phyloP scores from a whole-genome alignment of 106 monocot genomes.

The Allium sativum region DNA sequence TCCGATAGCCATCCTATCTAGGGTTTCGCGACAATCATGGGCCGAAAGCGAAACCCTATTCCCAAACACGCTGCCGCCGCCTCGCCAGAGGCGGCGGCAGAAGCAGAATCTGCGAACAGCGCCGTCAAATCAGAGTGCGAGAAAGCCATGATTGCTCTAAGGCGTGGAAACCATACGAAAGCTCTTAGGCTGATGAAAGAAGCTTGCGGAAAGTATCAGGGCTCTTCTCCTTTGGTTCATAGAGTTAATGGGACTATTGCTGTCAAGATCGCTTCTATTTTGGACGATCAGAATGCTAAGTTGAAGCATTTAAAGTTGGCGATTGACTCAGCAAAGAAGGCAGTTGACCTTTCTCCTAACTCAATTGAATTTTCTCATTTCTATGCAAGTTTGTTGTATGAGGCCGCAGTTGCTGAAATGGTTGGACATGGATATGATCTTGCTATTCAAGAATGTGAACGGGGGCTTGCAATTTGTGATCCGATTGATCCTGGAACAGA shows the following conservation, averaged over 20 bases:
- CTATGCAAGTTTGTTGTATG: conserved; percentile 61
- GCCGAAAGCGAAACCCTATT: conserved; percentile 18
- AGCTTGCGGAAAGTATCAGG: conserved; percentile 19
- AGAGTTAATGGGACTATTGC: conserved; percentile 60
- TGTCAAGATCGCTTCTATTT: conserved; percentile 40
- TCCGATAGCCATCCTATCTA: neutral
- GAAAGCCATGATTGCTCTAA: conserved; percentile 54
- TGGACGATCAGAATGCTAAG: conserved; percentile 64
- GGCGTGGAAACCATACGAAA: conserved; percentile 66
- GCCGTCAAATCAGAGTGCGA: conserved; percentile 66
- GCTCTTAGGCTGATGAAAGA: conserved; percentile 73
- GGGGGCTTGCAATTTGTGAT: conserved; percentile 41
- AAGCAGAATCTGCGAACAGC: neutral
- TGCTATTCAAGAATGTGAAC: conserved; percentile 67
- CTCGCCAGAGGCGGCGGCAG: neutral
- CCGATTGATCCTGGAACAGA: conserved; percentile 71
- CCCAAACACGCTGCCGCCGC: neutral
- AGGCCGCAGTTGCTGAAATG: conserved; percentile 33
- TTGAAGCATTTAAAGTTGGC: conserved; percentile 48
- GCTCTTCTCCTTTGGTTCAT: conserved; percentile 46
- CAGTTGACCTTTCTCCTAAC: conserved; percentile 42
- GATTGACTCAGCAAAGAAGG: conserved; percentile 53
- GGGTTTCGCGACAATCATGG: conserved; percentile 6
- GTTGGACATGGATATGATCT: conserved; percentile 49
- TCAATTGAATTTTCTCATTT: conserved; percentile 85